Conservation (phyloP, 345 rosid species). For the Citrus inodora region DNA sequence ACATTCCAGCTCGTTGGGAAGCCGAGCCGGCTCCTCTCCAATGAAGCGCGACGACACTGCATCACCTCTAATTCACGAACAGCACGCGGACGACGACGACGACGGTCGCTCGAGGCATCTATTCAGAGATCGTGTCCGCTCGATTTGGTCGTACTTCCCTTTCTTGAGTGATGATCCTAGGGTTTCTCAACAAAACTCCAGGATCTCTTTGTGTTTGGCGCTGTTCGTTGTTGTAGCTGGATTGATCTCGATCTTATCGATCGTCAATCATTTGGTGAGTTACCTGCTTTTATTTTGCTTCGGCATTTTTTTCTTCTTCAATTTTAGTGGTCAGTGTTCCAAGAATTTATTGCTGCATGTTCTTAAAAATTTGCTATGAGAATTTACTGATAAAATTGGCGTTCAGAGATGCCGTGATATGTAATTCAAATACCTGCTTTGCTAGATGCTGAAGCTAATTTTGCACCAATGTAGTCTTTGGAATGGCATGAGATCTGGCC, state of each 20-base stretch:
- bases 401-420: constrained; percentile 3
- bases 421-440: not conserved
- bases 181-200: constrained; percentile 55
- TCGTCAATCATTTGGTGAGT: constrained; percentile 67
- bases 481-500: constrained; percentile 1
- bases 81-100: constrained; percentile 41
- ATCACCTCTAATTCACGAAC: constrained; percentile 71
- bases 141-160: constrained; percentile 55
- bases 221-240: constrained; percentile 45
- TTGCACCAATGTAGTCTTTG: not conserved
- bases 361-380: not conserved
- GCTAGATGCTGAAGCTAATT: not conserved
- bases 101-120: constrained; percentile 56
- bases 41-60: constrained; percentile 80
- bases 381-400: not conserved
- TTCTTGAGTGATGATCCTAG: constrained; percentile 76
- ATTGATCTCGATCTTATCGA: constrained; percentile 65
- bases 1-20: constrained; percentile 87
- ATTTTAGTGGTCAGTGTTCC: not conserved
- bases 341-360: not conserved
- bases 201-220: constrained; percentile 56
- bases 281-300: not conserved
- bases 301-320: not conserved
- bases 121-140: constrained; percentile 79
- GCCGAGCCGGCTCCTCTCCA: constrained; percentile 84